Evolutionary conservation across 305 asterid genomes (phyloP).

Genomic region (Plantago rigida): DNA sequence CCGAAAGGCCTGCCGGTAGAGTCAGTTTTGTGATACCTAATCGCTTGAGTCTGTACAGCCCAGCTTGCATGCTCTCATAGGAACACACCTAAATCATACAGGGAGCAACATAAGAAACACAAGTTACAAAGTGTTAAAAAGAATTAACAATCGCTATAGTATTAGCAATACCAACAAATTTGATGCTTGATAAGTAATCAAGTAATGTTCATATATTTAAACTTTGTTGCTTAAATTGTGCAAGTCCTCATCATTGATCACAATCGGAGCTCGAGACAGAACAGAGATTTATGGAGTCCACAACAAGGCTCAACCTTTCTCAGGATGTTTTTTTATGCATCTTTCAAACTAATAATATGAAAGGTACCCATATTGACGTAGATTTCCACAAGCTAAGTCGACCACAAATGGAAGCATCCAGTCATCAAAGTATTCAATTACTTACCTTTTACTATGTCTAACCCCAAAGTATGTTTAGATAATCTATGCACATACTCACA

Average conservation of each 20-base stretch:
- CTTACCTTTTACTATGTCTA: constrained; percentile 14
- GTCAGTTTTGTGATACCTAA: constrained; percentile 82
- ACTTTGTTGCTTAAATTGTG: constrained; percentile 9
- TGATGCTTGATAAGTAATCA: constrained; percentile 3
- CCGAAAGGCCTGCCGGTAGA: constrained; percentile 69
- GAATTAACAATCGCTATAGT: neutral
- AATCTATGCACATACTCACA: constrained; percentile 36
- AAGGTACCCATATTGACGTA: neutral
- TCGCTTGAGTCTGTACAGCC: constrained; percentile 79
- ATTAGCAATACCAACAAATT: neutral
- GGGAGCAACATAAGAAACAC: constrained; percentile 20
- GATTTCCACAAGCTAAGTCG: constrained; percentile 1
- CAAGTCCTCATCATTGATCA: constrained; percentile 1
- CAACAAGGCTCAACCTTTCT: neutral
- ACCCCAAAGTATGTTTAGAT: constrained; percentile 8
- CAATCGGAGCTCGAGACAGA: neutral
- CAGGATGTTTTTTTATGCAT: neutral
- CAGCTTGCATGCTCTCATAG: constrained; percentile 99
- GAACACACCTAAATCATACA: constrained; percentile 66
- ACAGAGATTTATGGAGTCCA: neutral
- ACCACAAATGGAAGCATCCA: constrained; percentile 14
- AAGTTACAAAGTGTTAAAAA: neutral
- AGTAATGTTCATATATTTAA: constrained; percentile 1
- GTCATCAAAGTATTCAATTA: constrained; percentile 18
- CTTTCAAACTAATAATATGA: neutral